A percentile compares a stretch with the other conserved stretches of the same genome.
Evolutionary conservation across 208 protist genomes (phyloP).

Genomic region (Crithidia bombi): DNA sequence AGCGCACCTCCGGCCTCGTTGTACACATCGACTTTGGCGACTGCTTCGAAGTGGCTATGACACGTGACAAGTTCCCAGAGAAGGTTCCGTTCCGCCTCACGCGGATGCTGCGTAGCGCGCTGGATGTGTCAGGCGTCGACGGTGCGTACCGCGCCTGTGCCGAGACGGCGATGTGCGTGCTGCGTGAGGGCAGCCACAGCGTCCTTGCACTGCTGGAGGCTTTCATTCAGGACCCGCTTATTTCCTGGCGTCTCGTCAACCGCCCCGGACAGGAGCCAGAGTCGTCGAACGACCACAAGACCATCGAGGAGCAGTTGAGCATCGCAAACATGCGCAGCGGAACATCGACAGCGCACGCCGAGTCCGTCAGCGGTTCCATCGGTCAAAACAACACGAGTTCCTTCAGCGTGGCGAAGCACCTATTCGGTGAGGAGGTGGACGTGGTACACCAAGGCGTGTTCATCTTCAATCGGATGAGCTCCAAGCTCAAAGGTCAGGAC

Average conservation of each 20-base stretch:
- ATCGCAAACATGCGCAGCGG: slow-evolving; percentile 41
- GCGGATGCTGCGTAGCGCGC: slow-evolving; percentile 98
- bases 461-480: slow-evolving; percentile 80
- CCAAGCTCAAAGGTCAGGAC: slow-evolving; percentile 85
- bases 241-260: slow-evolving; percentile 98
- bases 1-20: slow-evolving; percentile 95
- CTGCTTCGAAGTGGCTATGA: slow-evolving; percentile 99
- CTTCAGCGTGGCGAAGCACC: slow-evolving; percentile 44
- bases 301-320: slow-evolving; percentile 77
- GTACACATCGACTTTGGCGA: slow-evolving; percentile 99
- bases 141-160: slow-evolving; percentile 97
- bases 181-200: slow-evolving; percentile 97
- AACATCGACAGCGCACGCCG: slow-evolving; percentile 21
- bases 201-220: slow-evolving; percentile 99
- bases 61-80: slow-evolving; percentile 99
- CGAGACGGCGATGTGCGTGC: slow-evolving; percentile 97
- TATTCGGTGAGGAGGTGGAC: slow-evolving; percentile 73
- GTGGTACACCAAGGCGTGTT: slow-evolving; percentile 84
- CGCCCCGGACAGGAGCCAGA: slow-evolving; percentile 72
- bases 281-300: slow-evolving; percentile 69
- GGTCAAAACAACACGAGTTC: slow-evolving; percentile 28
- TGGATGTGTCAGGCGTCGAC: slow-evolving; percentile 99
- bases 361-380: slow-evolving; percentile 42
- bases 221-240: slow-evolving; percentile 99
- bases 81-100: slow-evolving; percentile 99